Conservation (phyloP, 176 grass and related monocot genomes). For the Musa troglodytarum region DNA sequence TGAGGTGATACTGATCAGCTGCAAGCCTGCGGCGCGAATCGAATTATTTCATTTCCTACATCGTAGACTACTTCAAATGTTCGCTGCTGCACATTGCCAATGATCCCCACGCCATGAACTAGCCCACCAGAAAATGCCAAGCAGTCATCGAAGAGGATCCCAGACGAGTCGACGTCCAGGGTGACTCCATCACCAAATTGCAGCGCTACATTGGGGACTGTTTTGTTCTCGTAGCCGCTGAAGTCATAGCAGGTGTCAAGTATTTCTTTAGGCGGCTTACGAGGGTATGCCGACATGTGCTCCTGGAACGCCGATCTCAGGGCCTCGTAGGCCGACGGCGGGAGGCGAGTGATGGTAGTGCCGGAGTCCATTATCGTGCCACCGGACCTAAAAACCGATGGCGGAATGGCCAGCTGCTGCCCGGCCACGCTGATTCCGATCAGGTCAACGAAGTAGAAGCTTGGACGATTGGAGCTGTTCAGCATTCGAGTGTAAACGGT, state of each 20-base stretch:
- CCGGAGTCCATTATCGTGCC: conserved; percentile 37
- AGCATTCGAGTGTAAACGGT: conserved; percentile 20
- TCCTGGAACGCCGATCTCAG: conserved; percentile 22
- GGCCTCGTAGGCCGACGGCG: conserved; percentile 17
- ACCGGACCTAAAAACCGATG: background rate
- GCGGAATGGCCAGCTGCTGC: background rate
- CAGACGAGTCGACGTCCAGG: conserved; percentile 14
- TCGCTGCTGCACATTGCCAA: conserved; percentile 19
- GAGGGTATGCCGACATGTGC: conserved; percentile 23
- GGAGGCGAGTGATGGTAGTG: conserved; percentile 32
- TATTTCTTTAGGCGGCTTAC: background rate
- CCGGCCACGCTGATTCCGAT: conserved; percentile 22
- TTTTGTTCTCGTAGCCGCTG: conserved; percentile 14
- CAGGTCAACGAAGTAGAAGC: conserved; percentile 30
- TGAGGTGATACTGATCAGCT: background rate
- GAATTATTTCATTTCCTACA: background rate
- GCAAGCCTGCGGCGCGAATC: background rate
- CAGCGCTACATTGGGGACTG: conserved; percentile 14
- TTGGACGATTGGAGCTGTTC: accelerated
- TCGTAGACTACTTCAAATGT: conserved; percentile 9
- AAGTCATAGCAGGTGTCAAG: conserved; percentile 47
- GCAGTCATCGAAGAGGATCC: background rate
- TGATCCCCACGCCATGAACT: background rate
- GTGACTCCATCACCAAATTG: conserved; percentile 15
- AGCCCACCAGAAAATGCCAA: background rate